phyloP scores from a whole-genome alignment of 768 basidiomycete species.

The Tremella fuciformis region DNA sequence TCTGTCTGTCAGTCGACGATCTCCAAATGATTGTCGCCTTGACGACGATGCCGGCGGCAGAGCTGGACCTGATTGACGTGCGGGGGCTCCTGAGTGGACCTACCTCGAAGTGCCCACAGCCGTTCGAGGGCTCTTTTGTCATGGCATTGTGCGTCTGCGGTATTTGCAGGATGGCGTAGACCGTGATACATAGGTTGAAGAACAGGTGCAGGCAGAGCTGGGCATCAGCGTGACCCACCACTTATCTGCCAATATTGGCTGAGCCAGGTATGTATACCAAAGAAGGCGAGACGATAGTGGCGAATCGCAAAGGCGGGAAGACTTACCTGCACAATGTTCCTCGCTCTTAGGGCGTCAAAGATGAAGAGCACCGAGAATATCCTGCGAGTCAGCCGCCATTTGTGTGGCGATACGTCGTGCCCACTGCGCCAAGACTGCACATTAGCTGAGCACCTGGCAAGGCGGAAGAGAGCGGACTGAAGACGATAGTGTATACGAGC shows the following conservation, averaged over 20 bases:
- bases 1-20: conserved; percentile 10
- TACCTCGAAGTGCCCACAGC: conserved; percentile 24
- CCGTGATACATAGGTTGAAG: conserved; percentile 32
- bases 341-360: conserved; percentile 36
- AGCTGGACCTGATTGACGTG: not conserved
- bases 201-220: conserved; percentile 36
- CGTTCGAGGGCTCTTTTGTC: conserved; percentile 14
- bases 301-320: not conserved
- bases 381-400: conserved; percentile 63
- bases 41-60: conserved; percentile 6
- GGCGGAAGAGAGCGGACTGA: conserved; percentile 8
- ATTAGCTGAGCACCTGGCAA: no score
- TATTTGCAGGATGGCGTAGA: conserved; percentile 40
- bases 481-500: conserved; percentile 37
- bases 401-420: conserved; percentile 53
- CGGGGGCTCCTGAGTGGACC: not conserved
- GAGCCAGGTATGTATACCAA: not conserved
- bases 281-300: not conserved
- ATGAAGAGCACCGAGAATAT: conserved; percentile 71
- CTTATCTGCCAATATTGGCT: not conserved
- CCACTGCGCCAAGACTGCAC: no score
- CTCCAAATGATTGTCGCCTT: not conserved
- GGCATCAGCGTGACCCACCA: no score
- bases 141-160: conserved; percentile 36
- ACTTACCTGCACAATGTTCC: conserved; percentile 38